A percentile compares a stretch with the other conserved stretches of the same genome.
phyloP scores from a whole-genome alignment of 2,329 filamentous ascomycete species.

The Monosporascus sp. region DNA sequence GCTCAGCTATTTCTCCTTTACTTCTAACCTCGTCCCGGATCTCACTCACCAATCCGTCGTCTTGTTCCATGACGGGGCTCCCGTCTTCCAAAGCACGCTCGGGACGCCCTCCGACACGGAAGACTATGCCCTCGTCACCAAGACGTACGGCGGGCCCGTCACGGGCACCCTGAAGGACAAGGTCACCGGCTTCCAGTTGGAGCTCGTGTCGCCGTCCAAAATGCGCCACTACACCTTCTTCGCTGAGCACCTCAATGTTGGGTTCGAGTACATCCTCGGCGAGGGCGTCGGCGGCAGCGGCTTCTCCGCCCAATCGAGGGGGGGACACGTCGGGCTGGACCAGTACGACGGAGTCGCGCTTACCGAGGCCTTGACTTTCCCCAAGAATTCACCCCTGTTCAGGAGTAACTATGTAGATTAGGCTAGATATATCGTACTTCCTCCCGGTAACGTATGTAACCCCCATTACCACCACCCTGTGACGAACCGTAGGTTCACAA shows the following conservation, averaged over 20 bases:
- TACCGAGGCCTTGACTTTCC: conserved; percentile 11
- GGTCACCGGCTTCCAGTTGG: conserved; percentile 9
- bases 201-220: conserved; percentile 5
- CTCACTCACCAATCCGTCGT: conserved; percentile 4
- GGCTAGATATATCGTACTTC: no score
- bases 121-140: conserved; percentile 6
- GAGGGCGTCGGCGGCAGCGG: conserved; percentile 12
- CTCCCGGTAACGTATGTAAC: no score
- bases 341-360: conserved; percentile 9
- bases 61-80: conserved; percentile 6
- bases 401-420: conserved; percentile 11
- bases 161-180: conserved; percentile 13
- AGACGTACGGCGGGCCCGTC: conserved; percentile 9
- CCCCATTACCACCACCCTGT: no score
- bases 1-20: conserved; percentile 4
- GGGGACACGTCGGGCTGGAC: conserved; percentile 7
- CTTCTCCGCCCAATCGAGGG: conserved; percentile 6
- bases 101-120: conserved; percentile 4
- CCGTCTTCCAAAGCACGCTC: conserved; percentile 5
- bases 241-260: conserved; percentile 6
- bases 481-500: no score
- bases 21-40: conserved; percentile 3
- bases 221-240: conserved; percentile 6
- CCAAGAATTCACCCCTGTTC: conserved; percentile 13
- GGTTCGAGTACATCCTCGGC: conserved; percentile 12